Evolutionary conservation across 257 asterid species (phyloP), one percentile per base, ranked within the genome.

Genomic region (Penstemon eatonii): DNA sequence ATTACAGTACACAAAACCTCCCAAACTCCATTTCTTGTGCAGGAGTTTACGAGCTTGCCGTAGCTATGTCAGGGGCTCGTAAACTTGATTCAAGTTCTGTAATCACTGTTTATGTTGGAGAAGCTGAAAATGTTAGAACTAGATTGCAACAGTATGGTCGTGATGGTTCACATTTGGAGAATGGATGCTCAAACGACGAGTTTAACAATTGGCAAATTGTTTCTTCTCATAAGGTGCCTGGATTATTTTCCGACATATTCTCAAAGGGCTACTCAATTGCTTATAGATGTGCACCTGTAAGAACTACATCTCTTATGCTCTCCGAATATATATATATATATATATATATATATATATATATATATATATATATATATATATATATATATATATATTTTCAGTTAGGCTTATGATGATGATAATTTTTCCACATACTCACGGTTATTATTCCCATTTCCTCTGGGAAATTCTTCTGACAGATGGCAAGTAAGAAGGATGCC

Each of bases 61-160:
- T 88, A 65, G 80, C 79, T 68, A 41, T 78, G 41, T 41, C 82
- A 76, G 80, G 70, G 40, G 25, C 83, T 19, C 78, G 83, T 54
- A 87, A 78, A 71, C 75, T 84, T 45, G 89, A 83, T 19, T 76
- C 92, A 7, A 72, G 74, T 73, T 79, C 71, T 65, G 79, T 89
- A 33, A 69, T 85, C 73, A 89, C 92, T 68, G 96, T 89, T 67
- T 94, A 94, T 85, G 84, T 94, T 37, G 99, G 99, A 66, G 92
- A 90, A 78, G 83, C 99, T 53, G 96, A 87, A 71, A 94, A 86
- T 74, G 91, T 91, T 65, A 82, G 99, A 76, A 89, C 66, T 68
- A 81, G 99, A 70, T 73, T 94, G 43, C 99, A 91, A 81, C 94
- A 78, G 59, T 94, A 94, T 75, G 99, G 99, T 51, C 97, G 99